Conservation (phyloP, 2,329 filamentous ascomycete genomes). For the Alternaria novae-zelandiae region DNA sequence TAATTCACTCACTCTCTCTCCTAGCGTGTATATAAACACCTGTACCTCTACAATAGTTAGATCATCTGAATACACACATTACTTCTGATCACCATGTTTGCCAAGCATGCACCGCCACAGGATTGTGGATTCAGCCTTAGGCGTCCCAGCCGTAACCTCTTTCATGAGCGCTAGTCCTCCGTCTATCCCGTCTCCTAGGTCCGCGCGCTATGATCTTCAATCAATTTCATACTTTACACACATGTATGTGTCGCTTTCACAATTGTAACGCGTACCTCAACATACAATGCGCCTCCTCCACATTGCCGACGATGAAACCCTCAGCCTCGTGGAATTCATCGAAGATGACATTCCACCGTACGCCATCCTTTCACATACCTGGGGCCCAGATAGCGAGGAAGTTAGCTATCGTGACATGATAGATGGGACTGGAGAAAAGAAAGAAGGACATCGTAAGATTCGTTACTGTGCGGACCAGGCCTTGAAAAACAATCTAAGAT, state of each 20-base stretch:
- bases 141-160: background rate
- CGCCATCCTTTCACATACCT: conserved; percentile 26
- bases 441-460: conserved; percentile 15
- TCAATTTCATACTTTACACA: no score
- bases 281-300: conserved; percentile 18
- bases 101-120: background rate
- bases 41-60: no score
- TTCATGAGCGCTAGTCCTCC: background rate
- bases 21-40: no score
- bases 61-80: no score
- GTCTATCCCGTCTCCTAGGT: background rate
- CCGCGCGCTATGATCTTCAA: no score
- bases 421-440: background rate
- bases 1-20: no score
- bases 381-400: conserved; percentile 15
- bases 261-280: no score
- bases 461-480: conserved; percentile 18
- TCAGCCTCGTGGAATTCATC: conserved; percentile 8
- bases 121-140: background rate
- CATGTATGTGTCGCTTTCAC: no score
- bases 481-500: conserved; percentile 11
- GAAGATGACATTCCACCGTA: conserved; percentile 8
- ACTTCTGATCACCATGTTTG: no score
- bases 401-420: conserved; percentile 14
- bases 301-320: conserved; percentile 6